phyloP scores from a whole-genome alignment of 306 rosid species.

The apple (Malus domestica) region ASM211411v1 NC_041790.1:866001-866500 shows the following conservation, averaged over 20 bases:
- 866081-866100: constrained; percentile 94
- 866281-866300: constrained; percentile 10
- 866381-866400: not conserved
- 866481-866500: constrained; percentile 96
- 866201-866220: constrained; percentile 91
- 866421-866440: constrained; percentile 90
- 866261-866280: constrained; percentile 98
- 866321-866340: no score
- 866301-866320: not conserved
- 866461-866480: constrained; percentile 99
- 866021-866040: not conserved
- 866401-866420: constrained; percentile 81
- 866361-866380: not conserved
- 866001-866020: not conserved
- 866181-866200: constrained; percentile 97
- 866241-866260: constrained; percentile 99
- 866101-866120: constrained; percentile 95
- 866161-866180: constrained; percentile 99
- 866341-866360: not conserved
- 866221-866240: constrained; percentile 97
- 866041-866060: constrained; percentile 2
- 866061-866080: constrained; percentile 69
- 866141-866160: constrained; percentile 72
- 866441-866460: constrained; percentile 98
- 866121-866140: constrained; percentile 99